Conservation (phyloP, 1,284 basidiomycete species). For the Malassezia brasiliensis region DNA sequence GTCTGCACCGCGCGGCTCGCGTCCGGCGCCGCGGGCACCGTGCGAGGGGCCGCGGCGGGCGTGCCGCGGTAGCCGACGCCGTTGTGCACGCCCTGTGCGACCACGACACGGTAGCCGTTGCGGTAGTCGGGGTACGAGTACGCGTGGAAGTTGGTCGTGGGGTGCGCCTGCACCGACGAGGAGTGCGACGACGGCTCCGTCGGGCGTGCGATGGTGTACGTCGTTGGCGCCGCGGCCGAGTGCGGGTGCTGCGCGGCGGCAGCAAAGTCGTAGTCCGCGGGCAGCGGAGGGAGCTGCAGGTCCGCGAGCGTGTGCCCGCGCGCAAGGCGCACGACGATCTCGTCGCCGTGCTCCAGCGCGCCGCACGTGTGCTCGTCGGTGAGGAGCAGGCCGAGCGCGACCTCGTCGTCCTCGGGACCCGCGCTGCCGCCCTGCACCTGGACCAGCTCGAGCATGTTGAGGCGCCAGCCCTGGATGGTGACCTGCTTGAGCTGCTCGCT, state of each 20-base stretch:
- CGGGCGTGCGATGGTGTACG: constrained; percentile 30
- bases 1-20: constrained; percentile 1
- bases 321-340: constrained; percentile 33
- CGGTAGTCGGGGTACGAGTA: constrained; percentile 35
- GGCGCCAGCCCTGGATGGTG: constrained; percentile 43
- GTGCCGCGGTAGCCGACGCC: constrained; percentile 20
- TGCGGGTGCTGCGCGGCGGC: constrained; percentile 19
- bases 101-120: constrained; percentile 34
- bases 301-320: constrained; percentile 23
- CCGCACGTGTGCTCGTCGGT: constrained; percentile 43
- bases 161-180: constrained; percentile 41
- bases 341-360: constrained; percentile 42
- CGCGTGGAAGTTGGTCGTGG: constrained; percentile 40
- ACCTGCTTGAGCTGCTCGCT: constrained; percentile 41
- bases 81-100: constrained; percentile 23
- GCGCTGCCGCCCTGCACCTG: constrained; percentile 33
- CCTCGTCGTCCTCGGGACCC: constrained; percentile 10
- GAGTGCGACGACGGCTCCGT: constrained; percentile 44
- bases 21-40: neutral
- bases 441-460: constrained; percentile 40
- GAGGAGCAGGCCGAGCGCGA: constrained; percentile 30
- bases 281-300: constrained; percentile 34
- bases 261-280: constrained; percentile 27
- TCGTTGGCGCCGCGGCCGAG: constrained; percentile 25
- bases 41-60: no score